phyloP scores from a whole-genome alignment of 2,329 filamentous ascomycete genomes.

The Exophiala dermatitidis region DNA sequence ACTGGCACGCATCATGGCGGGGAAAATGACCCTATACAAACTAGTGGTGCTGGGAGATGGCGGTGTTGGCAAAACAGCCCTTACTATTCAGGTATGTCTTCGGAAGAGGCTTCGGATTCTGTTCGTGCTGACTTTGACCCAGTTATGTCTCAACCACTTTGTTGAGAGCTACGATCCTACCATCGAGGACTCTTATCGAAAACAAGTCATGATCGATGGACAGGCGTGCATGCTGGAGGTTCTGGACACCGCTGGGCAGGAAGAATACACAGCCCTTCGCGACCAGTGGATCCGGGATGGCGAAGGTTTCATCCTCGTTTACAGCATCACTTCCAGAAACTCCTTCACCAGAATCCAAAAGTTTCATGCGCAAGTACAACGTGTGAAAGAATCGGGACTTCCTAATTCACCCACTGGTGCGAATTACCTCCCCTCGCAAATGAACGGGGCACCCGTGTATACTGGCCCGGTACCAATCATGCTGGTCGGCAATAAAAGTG shows the following conservation, averaged over 20 bases:
- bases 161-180: slow-evolving; percentile 78
- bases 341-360: slow-evolving; percentile 92
- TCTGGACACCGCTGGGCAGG: slow-evolving; percentile 92
- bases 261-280: slow-evolving; percentile 93
- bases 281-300: slow-evolving; percentile 99
- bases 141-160: slow-evolving; percentile 96
- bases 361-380: slow-evolving; percentile 93
- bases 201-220: slow-evolving; percentile 75
- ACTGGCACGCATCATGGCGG: slow-evolving; percentile 57
- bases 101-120: background rate
- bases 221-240: slow-evolving; percentile 97
- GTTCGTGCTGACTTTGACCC: slow-evolving; percentile 13
- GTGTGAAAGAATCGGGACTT: slow-evolving; percentile 79
- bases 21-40: slow-evolving; percentile 93
- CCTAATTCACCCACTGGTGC: slow-evolving; percentile 49
- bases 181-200: slow-evolving; percentile 62
- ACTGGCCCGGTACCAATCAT: slow-evolving; percentile 72
- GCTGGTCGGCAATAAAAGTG: slow-evolving; percentile 98
- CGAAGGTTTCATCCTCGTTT: slow-evolving; percentile 94
- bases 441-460: slow-evolving; percentile 40
- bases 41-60: slow-evolving; percentile 91
- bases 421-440: slow-evolving; percentile 45
- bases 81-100: slow-evolving; percentile 65
- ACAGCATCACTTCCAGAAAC: slow-evolving; percentile 94
- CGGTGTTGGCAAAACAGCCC: slow-evolving; percentile 86